Evolutionary conservation across 306 rosid species (phyloP).

Genomic region (Astragalus glycyphyllos): DNA sequence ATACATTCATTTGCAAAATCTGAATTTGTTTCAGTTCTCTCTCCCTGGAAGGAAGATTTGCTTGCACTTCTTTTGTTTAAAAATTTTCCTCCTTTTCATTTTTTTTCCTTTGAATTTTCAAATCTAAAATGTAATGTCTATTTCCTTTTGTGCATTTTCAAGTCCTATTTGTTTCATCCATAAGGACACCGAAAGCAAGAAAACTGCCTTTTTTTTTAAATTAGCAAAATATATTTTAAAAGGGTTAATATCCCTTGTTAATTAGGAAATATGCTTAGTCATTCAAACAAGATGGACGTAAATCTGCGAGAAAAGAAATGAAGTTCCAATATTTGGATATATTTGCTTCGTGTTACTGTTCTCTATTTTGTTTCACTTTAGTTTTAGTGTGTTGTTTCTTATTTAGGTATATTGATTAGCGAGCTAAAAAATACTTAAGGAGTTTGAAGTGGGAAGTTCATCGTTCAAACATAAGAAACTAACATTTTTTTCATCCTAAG

Average conservation of each 20-base stretch:
- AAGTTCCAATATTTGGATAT: too few species aligned
- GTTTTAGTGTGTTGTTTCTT: too few species aligned
- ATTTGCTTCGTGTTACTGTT: too few species aligned
- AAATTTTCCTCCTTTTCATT: not conserved
- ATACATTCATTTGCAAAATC: not conserved
- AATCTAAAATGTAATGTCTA: not conserved
- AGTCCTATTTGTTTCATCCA: not conserved
- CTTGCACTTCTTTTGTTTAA: conserved; percentile 8
- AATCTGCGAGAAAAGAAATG: not conserved
- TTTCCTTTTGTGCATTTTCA: not conserved
- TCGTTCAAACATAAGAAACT: too few species aligned
- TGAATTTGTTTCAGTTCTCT: too few species aligned
- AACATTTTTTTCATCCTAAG: too few species aligned
- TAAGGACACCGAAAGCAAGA: not conserved
- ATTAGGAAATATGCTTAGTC: not conserved
- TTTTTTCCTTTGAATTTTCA: not conserved
- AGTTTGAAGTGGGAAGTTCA: too few species aligned
- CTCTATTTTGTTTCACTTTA: too few species aligned
- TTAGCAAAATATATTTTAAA: not conserved
- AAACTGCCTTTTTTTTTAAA: not conserved
- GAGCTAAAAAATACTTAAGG: too few species aligned
- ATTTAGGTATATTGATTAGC: too few species aligned
- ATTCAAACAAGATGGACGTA: not conserved
- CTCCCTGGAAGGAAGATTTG: not conserved
- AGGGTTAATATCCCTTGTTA: not conserved